Evolutionary conservation across 371 early-diverging fungal genomes (phyloP).

Genomic region (Syncephalastrum contaminatum): DNA sequence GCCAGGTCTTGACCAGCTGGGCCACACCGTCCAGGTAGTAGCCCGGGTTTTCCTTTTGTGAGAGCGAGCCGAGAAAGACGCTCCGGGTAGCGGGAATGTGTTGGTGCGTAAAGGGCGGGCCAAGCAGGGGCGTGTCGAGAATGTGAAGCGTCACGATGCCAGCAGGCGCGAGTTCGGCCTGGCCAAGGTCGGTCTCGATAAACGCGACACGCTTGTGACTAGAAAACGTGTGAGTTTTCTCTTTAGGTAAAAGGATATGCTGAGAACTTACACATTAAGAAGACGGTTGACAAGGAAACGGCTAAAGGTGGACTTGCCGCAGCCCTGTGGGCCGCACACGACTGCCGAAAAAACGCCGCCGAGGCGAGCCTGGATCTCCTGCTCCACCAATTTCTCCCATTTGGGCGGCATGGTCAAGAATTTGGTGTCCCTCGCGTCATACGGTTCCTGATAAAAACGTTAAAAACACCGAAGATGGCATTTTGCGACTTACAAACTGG

Average conservation of each 20-base stretch:
- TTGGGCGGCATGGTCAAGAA: slow-evolving; percentile 11
- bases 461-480: background rate
- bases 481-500: slow-evolving; percentile 22
- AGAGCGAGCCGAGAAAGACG: slow-evolving; percentile 65
- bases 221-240: background rate
- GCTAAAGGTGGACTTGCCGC: slow-evolving; percentile 79
- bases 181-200: slow-evolving; percentile 83
- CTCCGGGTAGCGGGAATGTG: slow-evolving; percentile 52
- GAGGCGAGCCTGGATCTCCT: no score
- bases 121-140: slow-evolving; percentile 62
- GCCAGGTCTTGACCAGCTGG: slow-evolving; percentile 56
- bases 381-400: no score
- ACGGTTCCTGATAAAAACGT: background rate
- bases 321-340: slow-evolving; percentile 68
- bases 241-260: no score
- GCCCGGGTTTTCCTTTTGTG: slow-evolving; percentile 68
- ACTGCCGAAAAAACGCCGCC: slow-evolving; percentile 18
- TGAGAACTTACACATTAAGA: slow-evolving; percentile 53
- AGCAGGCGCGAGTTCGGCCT: slow-evolving; percentile 74
- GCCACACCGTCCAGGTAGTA: slow-evolving; percentile 63
- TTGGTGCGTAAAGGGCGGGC: slow-evolving; percentile 78
- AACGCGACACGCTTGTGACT: slow-evolving; percentile 59
- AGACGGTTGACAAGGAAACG: slow-evolving; percentile 67
- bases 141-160: slow-evolving; percentile 74
- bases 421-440: slow-evolving; percentile 28